A percentile compares a stretch with the other conserved stretches of the same genome.
These are phyloP conservation scores for Penicillium lagena DNA, from an alignment of 495 filamentous ascomycete genomes.

Conservation along the genomic window DNA sequence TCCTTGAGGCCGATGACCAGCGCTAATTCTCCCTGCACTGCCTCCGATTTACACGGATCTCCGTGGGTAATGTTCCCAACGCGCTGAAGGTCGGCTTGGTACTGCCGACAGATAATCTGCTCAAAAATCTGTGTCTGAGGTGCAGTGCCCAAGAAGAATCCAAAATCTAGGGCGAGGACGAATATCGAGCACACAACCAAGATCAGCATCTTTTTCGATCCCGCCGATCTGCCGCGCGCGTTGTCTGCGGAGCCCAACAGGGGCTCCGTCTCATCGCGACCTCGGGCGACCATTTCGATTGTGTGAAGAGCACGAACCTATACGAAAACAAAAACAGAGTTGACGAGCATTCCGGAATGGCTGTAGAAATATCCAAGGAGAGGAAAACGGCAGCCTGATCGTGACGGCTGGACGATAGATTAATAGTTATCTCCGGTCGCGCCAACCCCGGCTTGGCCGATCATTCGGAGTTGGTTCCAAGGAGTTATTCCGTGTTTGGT, in stretches of 20 bases:
- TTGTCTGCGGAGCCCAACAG: background rate
- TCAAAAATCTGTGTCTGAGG: slow-evolving; percentile 32
- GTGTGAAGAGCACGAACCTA: too few relatives aligned
- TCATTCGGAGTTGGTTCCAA: too few relatives aligned
- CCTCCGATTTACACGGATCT: slow-evolving; percentile 31
- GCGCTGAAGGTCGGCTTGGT: slow-evolving; percentile 11
- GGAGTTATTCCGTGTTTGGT: too few relatives aligned
- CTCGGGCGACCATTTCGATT: too few relatives aligned
- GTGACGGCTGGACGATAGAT: too few relatives aligned
- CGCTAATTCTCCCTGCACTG: slow-evolving; percentile 38
- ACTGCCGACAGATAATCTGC: slow-evolving; percentile 32
- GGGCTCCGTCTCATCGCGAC: too few relatives aligned
- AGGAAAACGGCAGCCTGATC: too few relatives aligned
- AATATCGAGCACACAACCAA: slow-evolving; percentile 2
- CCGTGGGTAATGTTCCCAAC: background rate
- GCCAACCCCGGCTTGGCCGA: too few relatives aligned
- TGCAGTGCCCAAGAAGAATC: slow-evolving; percentile 19
- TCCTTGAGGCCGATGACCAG: slow-evolving; percentile 36
- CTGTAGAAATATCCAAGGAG: too few relatives aligned
- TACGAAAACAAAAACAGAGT: too few relatives aligned
- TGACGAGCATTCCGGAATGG: too few relatives aligned
- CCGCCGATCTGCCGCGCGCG: background rate
- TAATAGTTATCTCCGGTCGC: too few relatives aligned
- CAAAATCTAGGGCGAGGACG: slow-evolving; percentile 18
- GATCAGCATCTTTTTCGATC: background rate